These are phyloP conservation scores for Tuber aestivum DNA, from an alignment of 495 filamentous ascomycete species.

Conservation along the genomic window DNA sequence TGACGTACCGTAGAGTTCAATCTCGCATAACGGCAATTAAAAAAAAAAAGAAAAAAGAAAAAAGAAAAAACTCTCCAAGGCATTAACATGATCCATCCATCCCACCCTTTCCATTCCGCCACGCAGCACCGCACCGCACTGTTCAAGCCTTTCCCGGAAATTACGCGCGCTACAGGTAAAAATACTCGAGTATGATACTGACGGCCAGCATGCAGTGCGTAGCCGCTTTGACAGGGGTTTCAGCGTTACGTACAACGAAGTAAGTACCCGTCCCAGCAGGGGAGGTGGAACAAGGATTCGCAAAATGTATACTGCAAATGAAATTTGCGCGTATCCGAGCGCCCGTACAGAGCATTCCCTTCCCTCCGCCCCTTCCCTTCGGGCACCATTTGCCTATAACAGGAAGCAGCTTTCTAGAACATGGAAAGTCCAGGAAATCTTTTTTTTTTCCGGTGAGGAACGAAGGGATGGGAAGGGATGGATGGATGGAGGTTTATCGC, in stretches of 20 bases:
- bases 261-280: no score
- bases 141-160: not conserved
- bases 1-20: not conserved
- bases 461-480: not conserved
- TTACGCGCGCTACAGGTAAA: not conserved
- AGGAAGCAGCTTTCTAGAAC: not conserved
- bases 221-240: not conserved
- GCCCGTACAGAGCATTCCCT: not conserved
- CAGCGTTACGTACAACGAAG: not conserved
- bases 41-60: not conserved
- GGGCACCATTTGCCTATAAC: not conserved
- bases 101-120: not conserved
- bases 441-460: not conserved
- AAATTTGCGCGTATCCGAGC: not conserved
- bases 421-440: not conserved
- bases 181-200: not conserved
- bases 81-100: not conserved
- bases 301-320: not conserved
- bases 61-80: not conserved
- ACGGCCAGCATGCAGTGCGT: not conserved
- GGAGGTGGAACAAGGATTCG: not conserved
- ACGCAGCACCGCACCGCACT: not conserved
- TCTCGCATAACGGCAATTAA: not conserved
- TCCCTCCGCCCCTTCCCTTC: not conserved
- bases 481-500: not conserved